Evolutionary conservation across 495 filamentous ascomycete species (phyloP), one percentile per base, ranked within the genome.

Genomic region (Hypoxylon crocopeplum): DNA sequence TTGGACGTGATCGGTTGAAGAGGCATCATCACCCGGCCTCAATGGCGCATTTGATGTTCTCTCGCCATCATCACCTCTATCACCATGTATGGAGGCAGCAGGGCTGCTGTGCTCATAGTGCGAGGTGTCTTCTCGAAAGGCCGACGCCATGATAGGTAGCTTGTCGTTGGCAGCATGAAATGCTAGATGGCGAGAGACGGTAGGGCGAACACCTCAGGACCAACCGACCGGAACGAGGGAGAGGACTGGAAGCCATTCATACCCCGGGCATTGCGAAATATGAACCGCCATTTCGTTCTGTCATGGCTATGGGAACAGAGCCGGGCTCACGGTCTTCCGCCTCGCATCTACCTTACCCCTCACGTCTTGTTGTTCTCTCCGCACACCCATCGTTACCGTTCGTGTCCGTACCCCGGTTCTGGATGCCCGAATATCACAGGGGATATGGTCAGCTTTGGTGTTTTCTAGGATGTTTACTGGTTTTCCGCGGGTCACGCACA

Each of bases 111-210:
- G 41, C 33, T 70, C 65, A 48, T 39, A 65, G 33, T 68, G 58
- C 13, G 68, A 66, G 13, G 13, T 49, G 20, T 68, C 52, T 50
- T 70, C 68, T 41, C 53, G 49, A 39, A 68, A 70, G 27, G 59
- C 62, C 21, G 65, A 70, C 45, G 60, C 48, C 68, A 70, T 70
- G 42, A 29, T 57, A n/a, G n/a, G n/a, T 13, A 60, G 42, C 48
- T 64, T 61, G 33, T 67, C 63, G 15, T 45, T 19, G 27, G 32
- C 33, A 55, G 48, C 32, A 46, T 13, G 22, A 40, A 38, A 12
- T 40, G 46, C 44, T 50, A 30, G 44, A 47, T 36, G 36, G 47
- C 44, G 41, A 49, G 29, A 52, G 46, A 47, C 38, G 29, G 19
- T 8, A 52, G 39, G 51, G 59, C 5, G 34, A 13, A 24, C 37